A percentile compares a stretch with the other conserved stretches of the same genome.
These are phyloP conservation scores for Pulveroboletus sp. DNA, from an alignment of 768 basidiomycete genomes.

Conservation along the genomic window DNA sequence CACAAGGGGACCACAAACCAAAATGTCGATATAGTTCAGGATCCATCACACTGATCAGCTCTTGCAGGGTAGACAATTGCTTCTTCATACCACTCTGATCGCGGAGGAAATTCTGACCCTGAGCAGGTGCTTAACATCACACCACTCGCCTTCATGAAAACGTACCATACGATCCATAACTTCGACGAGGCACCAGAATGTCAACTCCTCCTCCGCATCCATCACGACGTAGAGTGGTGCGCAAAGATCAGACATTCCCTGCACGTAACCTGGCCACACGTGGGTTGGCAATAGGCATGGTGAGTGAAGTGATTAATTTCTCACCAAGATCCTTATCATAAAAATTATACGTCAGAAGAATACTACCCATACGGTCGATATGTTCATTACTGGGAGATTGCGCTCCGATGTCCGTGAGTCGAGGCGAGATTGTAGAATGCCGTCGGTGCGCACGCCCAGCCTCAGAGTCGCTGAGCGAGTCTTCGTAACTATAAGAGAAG, in stretches of 20 bases:
- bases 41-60: conserved; percentile 90
- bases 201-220: conserved; percentile 82
- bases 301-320: background rate
- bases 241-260: conserved; percentile 97
- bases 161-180: conserved; percentile 94
- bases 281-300: conserved; percentile 16
- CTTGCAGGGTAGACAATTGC: conserved; percentile 83
- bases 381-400: conserved; percentile 90
- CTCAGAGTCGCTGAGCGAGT: conserved; percentile 43
- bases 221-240: conserved; percentile 91
- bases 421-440: conserved; percentile 72
- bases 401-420: conserved; percentile 68
- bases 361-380: conserved; percentile 79
- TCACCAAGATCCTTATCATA: conserved; percentile 83
- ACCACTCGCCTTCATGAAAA: conserved; percentile 8
- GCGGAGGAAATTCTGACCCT: conserved; percentile 93
- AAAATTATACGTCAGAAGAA: conserved; percentile 88
- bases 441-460: conserved; percentile 46
- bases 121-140: conserved; percentile 8
- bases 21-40: conserved; percentile 91
- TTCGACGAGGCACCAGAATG: conserved; percentile 95
- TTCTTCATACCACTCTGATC: conserved; percentile 99
- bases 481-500: conserved; percentile 52
- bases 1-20: conserved; percentile 38
- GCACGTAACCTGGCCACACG: conserved; percentile 75